Evolutionary conservation across 768 basidiomycete genomes (phyloP).

Genomic region (Gymnopilus junonius): DNA sequence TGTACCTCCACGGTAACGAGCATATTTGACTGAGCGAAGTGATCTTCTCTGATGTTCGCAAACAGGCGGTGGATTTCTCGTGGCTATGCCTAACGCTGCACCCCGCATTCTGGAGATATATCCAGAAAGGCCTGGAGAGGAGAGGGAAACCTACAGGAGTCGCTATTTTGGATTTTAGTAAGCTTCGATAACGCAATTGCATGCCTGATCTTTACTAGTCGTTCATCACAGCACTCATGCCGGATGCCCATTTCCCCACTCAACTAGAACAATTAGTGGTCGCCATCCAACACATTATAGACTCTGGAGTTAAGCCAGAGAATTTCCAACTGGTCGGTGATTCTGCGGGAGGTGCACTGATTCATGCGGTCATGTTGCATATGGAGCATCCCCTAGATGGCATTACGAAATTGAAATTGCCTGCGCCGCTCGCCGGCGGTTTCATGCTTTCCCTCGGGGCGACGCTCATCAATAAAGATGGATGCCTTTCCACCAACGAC

Average conservation of each 20-base stretch:
- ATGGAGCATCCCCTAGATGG: conserved; percentile 37
- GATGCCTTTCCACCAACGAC: conserved; percentile 16
- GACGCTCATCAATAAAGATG: conserved; percentile 26
- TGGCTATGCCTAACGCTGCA: conserved; percentile 10
- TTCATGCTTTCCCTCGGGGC: conserved; percentile 47
- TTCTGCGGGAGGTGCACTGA: conserved; percentile 43
- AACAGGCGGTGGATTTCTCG: conserved; percentile 21
- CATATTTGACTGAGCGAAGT: not conserved
- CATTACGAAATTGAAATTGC: conserved; percentile 27
- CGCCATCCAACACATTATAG: conserved; percentile 36
- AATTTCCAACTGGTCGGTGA: conserved; percentile 41
- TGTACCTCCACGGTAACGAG: conserved; percentile 28
- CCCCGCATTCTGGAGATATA: conserved; percentile 26
- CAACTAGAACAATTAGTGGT: conserved; percentile 34
- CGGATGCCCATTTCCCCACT: conserved; percentile 38
- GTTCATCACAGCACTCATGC: conserved; percentile 31
- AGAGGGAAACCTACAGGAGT: conserved; percentile 16
- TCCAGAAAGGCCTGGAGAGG: no score
- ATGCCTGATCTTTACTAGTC: not conserved
- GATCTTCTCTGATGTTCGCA: not conserved
- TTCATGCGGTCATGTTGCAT: conserved; percentile 39
- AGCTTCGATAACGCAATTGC: not conserved
- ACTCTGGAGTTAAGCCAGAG: conserved; percentile 30
- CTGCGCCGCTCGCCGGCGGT: conserved; percentile 30
- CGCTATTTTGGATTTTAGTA: conserved; percentile 25